Evolutionary conservation across 75 land plant species (phyloP), one percentile per base, ranked within the genome.

Genomic region (Selaginella tamariscina): DNA sequence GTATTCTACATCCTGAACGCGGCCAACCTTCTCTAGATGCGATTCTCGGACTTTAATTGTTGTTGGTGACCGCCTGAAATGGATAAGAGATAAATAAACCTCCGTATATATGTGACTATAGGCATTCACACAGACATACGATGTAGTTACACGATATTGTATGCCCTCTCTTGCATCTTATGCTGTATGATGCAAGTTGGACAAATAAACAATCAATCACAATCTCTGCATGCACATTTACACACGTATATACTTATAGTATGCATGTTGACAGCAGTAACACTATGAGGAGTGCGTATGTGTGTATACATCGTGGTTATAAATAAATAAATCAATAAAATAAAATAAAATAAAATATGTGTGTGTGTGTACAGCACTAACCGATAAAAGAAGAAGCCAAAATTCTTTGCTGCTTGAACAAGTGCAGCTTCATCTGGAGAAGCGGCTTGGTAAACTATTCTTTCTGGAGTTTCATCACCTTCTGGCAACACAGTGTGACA

Each of bases 401-500:
- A 95, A 44, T 79, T 85, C 73, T 95, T 95, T 2, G 96, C 96
- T 39, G 99, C 99, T 56, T 75, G 72, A 15, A 95, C 99, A 72
- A 95, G 85, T 33, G 99, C 99, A 75, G 96, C 83, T 63, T 95
- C 99, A 77, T 95, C 99, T 1, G 99, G 99, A 33, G 99, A 95
- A 63, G 99, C 99, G 78, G 99, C 99, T 74, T 95, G 99, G 71
- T 95, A 95, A 27, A 67, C 65, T 27, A 91, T 81, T 65, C 84
- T 90, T 32, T 95, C 99, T 11, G 99, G 96, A 8, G 83, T 73
- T 57, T 95, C 96, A 44, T 82, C 87, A 57, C 99, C 99, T 85
- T 95, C 99, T 39, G 99, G 91, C 60, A 95, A 88, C 33, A 95
- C 99, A 68, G 99, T 95, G 70, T 95, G 99, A 66, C 99, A 95